These are phyloP conservation scores for Moricandia moricandioides DNA, from an alignment of 345 rosid species.

Conservation along the genomic window DNA sequence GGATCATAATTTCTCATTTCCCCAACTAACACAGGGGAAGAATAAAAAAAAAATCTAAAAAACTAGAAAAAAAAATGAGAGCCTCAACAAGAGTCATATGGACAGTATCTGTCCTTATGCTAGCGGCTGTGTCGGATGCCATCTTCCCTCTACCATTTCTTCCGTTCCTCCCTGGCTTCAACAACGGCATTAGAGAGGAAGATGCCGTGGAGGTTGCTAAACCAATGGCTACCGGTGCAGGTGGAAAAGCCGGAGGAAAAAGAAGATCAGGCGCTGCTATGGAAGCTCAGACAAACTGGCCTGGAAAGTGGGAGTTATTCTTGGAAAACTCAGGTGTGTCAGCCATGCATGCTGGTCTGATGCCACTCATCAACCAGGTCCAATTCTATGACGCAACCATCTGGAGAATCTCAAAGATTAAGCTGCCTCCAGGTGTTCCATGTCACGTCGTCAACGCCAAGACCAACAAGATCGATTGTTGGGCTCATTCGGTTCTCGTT, in stretches of 20 bases:
- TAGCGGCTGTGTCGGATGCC: constrained; percentile 35
- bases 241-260: constrained; percentile 19
- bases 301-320: constrained; percentile 63
- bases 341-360: constrained; percentile 70
- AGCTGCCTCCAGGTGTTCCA: neutral
- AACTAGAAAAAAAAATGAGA: constrained; percentile 6
- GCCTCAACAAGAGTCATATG: constrained; percentile 39
- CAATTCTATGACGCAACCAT: constrained; percentile 75
- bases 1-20: constrained; percentile 16
- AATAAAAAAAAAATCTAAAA: neutral
- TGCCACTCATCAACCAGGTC: constrained; percentile 57
- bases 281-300: constrained; percentile 31
- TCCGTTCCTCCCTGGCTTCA: constrained; percentile 33
- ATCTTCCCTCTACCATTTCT: constrained; percentile 31
- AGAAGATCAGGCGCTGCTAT: neutral
- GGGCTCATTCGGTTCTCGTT: constrained; percentile 55
- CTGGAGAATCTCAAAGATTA: constrained; percentile 50
- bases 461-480: constrained; percentile 53
- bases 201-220: neutral
- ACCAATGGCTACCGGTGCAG: constrained; percentile 6
- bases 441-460: constrained; percentile 44
- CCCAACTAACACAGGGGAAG: constrained; percentile 26
- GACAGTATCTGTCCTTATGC: constrained; percentile 36
- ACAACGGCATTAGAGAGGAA: neutral
- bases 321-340: constrained; percentile 67